Percentiles rank a stretch among this genome's conserved stretches.
Conservation (phyloP, 1,284 basidiomycete species). For the Moesziomyces sp. region DNA sequence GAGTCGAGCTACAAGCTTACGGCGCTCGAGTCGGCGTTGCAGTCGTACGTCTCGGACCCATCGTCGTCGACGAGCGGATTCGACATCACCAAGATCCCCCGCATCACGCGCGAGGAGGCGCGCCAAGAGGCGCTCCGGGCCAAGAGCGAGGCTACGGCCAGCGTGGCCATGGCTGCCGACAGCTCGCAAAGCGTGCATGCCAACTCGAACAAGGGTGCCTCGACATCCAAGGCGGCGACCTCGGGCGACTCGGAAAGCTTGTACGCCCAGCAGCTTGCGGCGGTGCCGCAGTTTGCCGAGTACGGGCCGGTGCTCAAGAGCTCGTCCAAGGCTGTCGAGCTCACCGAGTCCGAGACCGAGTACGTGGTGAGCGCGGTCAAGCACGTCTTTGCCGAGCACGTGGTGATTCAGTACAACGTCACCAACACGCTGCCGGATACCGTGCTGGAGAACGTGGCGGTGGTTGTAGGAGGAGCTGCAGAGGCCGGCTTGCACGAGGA, state of each 20-base stretch:
- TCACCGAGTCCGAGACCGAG: constrained; percentile 97
- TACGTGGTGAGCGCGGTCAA: constrained; percentile 97
- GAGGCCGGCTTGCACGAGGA: constrained; percentile 83
- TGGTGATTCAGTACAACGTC: constrained; percentile 92
- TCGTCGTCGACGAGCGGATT: constrained; percentile 51
- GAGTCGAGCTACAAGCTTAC: constrained; percentile 72
- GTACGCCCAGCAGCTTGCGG: constrained; percentile 85
- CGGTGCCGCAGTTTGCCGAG: constrained; percentile 83
- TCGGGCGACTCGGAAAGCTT: constrained; percentile 69
- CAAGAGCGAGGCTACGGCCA: constrained; percentile 60
- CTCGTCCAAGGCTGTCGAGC: constrained; percentile 80
- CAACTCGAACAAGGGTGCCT: constrained; percentile 43
- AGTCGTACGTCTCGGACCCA: constrained; percentile 57
- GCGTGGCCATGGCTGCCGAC: constrained; percentile 64
- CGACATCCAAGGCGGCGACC: constrained; percentile 33
- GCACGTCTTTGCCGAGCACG: constrained; percentile 93
- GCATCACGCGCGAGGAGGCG: constrained; percentile 58
- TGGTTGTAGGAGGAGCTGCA: constrained; percentile 89
- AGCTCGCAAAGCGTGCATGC: constrained; percentile 47
- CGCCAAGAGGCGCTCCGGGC: constrained; percentile 59
- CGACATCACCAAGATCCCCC: constrained; percentile 58
- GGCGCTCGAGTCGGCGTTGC: constrained; percentile 58
- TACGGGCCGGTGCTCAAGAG: constrained; percentile 92
- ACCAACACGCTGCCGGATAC: constrained; percentile 99
- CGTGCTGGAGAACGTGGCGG: constrained; percentile 85